Percentiles rank a stretch among this genome's conserved stretches.
phyloP scores from a whole-genome alignment of 2,329 filamentous ascomycete genomes.

The Apiospora hydei region DNA sequence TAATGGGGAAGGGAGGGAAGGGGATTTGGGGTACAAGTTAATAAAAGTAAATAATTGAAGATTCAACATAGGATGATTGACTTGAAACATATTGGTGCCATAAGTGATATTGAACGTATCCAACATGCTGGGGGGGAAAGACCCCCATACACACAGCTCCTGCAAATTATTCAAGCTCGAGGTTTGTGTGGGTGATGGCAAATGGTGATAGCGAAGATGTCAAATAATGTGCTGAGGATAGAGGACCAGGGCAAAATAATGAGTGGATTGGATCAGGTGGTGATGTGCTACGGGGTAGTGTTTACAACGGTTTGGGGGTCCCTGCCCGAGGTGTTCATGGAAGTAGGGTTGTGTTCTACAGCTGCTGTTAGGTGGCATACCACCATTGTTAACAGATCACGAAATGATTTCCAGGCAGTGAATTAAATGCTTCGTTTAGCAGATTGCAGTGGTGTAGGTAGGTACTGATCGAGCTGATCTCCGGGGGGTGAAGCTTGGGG shows the following conservation, averaged over 20 bases:
- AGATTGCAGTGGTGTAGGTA: no score
- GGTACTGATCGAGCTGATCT: no score
- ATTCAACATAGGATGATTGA: no score
- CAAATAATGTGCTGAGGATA: background rate
- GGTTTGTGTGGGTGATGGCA: background rate
- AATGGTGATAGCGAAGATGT: background rate
- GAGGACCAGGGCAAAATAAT: background rate
- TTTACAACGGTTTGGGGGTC: background rate
- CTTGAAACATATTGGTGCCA: no score
- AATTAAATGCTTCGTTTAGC: no score
- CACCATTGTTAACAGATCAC: background rate
- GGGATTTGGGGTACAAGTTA: background rate
- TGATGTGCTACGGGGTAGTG: background rate
- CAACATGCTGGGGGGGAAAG: no score
- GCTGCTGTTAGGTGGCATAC: background rate
- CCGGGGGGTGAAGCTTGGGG: background rate
- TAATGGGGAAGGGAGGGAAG: conserved; percentile 25
- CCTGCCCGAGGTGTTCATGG: background rate
- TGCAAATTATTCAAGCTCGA: no score
- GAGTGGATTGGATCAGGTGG: background rate
- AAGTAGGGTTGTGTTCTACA: background rate
- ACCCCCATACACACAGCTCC: no score
- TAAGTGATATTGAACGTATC: no score
- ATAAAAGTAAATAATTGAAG: background rate
- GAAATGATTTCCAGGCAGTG: no score